Conservation (phyloP, 768 basidiomycete genomes). For the Lactarius psammicola region DNA sequence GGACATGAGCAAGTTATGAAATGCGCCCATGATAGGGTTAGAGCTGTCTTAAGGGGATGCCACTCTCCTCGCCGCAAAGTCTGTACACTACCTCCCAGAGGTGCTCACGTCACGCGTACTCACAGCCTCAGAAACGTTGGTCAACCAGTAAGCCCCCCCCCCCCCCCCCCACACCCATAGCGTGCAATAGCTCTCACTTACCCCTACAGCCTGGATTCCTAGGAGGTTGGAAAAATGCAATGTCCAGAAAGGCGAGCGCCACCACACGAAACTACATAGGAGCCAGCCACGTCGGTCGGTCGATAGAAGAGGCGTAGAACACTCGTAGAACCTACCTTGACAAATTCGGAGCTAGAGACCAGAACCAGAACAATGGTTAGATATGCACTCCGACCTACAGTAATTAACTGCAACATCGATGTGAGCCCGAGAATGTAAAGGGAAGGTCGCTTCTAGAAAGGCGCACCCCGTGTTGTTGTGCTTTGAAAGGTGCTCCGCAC, state of each 20-base stretch:
- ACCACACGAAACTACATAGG: slow-evolving; percentile 7
- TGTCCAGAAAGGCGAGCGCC: neutral
- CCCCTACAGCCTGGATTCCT: neutral
- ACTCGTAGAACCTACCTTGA: neutral
- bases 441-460: slow-evolving; percentile 4
- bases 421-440: slow-evolving; percentile 13
- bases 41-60: neutral
- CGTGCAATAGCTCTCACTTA: too few species aligned
- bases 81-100: neutral
- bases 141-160: neutral
- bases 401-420: slow-evolving; percentile 5
- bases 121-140: neutral
- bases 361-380: neutral
- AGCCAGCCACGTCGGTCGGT: neutral
- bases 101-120: neutral
- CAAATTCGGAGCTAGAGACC: neutral
- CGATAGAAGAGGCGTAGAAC: neutral
- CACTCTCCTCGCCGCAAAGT: neutral
- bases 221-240: neutral
- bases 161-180: too few species aligned
- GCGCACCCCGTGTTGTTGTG: neutral
- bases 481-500: neutral
- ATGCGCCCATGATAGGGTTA: neutral
- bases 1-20: neutral
- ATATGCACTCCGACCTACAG: neutral